These are phyloP conservation scores for Apodospora peruviana DNA, from an alignment of 495 filamentous ascomycete genomes.

Conservation along the genomic window DNA sequence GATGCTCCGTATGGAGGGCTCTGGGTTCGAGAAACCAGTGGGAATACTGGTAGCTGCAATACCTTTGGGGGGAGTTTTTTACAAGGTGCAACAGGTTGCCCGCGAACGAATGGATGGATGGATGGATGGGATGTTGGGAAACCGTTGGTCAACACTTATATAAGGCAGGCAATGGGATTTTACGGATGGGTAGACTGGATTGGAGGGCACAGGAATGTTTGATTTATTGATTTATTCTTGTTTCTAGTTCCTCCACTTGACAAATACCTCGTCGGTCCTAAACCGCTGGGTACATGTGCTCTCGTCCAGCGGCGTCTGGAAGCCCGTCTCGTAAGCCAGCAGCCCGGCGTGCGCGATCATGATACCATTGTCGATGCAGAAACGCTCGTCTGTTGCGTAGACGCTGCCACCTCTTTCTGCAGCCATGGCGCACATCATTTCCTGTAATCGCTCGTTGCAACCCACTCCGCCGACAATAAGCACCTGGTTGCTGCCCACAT, in stretches of 20 bases:
- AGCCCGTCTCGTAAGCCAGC: constrained; percentile 74
- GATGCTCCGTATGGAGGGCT: no score
- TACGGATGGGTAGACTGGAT: no score
- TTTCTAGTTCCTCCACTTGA: constrained; percentile 80
- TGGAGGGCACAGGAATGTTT: no score
- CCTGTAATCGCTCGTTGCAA: constrained; percentile 91
- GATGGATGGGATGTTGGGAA: no score
- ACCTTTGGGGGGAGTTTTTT: no score
- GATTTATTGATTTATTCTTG: no score
- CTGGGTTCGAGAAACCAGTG: no score
- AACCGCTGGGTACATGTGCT: constrained; percentile 91
- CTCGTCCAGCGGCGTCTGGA: constrained; percentile 68
- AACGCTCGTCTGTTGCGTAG: constrained; percentile 92
- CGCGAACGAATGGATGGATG: no score
- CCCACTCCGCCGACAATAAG: constrained; percentile 96
- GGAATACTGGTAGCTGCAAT: no score
- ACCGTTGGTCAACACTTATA: no score
- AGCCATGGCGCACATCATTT: constrained; percentile 99
- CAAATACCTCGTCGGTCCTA: constrained; percentile 87
- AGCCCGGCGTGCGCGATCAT: constrained; percentile 99
- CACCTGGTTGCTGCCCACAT: constrained; percentile 85
- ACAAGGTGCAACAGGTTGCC: no score
- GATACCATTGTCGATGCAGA: constrained; percentile 98
- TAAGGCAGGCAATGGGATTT: no score
- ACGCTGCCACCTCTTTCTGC: constrained; percentile 80